These are phyloP conservation scores for Beverwykella pulmonaria DNA, from an alignment of 495 filamentous ascomycete species.

Conservation along the genomic window DNA sequence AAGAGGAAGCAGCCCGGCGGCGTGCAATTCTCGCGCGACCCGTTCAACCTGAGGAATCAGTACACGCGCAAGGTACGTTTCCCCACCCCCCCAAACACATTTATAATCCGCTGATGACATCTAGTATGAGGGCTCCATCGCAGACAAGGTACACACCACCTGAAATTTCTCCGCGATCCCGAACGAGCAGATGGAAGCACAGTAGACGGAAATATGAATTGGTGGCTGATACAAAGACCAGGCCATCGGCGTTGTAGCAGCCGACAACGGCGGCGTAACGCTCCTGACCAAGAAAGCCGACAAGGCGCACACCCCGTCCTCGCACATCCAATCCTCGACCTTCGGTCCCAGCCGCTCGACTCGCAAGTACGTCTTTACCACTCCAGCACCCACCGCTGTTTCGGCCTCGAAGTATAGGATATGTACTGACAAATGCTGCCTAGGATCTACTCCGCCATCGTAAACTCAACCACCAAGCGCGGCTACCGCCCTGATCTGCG, in stretches of 20 bases:
- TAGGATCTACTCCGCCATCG: constrained; percentile 88
- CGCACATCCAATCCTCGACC: constrained; percentile 62
- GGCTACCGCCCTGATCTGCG: constrained; percentile 79
- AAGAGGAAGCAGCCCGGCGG: constrained; percentile 79
- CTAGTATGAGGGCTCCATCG: constrained; percentile 81
- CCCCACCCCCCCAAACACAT: background rate
- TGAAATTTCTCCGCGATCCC: background rate
- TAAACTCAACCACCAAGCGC: constrained; percentile 74
- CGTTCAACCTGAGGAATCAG: constrained; percentile 86
- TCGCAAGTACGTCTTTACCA: constrained; percentile 70
- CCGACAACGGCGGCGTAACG: constrained; percentile 69
- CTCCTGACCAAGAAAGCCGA: constrained; percentile 80
- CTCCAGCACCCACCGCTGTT: background rate
- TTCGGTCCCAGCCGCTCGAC: constrained; percentile 68
- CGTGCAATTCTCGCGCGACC: constrained; percentile 88
- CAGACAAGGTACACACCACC: constrained; percentile 74
- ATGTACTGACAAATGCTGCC: constrained; percentile 4
- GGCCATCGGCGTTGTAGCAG: constrained; percentile 76
- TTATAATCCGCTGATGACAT: constrained; percentile 17
- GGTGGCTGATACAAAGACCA: constrained; percentile 43
- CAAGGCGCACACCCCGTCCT: constrained; percentile 69
- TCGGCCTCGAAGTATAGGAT: background rate
- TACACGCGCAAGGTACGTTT: constrained; percentile 86
- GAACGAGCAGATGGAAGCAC: background rate
- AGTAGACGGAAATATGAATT: background rate